Percentiles rank a stretch among this genome's conserved stretches.
phyloP scores from a whole-genome alignment of 2,329 filamentous ascomycete species.

The Aspergillus unguis region DNA sequence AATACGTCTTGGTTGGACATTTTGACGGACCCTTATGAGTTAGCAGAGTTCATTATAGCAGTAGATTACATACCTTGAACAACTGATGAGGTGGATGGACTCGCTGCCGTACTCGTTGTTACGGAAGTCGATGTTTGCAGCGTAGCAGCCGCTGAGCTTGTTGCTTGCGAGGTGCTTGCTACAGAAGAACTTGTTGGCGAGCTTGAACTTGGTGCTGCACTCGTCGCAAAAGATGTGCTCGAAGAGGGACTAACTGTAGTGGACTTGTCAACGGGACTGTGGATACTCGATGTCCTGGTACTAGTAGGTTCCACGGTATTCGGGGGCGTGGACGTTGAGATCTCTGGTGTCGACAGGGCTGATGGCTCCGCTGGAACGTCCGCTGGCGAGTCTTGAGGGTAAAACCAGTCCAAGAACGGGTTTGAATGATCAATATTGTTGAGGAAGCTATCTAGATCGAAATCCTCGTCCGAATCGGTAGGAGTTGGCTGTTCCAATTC shows the following conservation, averaged over 20 bases:
- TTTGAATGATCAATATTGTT: constrained; percentile 15
- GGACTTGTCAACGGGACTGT: neutral
- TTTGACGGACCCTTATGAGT: constrained; percentile 6
- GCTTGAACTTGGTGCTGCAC: too few relatives aligned
- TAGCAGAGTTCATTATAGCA: neutral
- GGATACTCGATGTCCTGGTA: neutral
- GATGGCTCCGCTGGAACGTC: constrained; percentile 2
- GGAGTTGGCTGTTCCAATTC: constrained; percentile 28
- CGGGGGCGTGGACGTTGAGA: neutral
- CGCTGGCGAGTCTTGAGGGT: constrained; percentile 2
- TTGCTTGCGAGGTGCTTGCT: too few relatives aligned
- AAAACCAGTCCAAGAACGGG: constrained; percentile 10
- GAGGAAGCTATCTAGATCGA: constrained; percentile 18
- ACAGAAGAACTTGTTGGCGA: too few relatives aligned
- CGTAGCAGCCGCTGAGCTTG: neutral
- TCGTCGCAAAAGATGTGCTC: neutral
- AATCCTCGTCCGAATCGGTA: constrained; percentile 2
- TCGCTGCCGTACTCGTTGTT: neutral
- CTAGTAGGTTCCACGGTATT: neutral
- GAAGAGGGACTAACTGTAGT: neutral
- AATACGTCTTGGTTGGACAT: constrained; percentile 44
- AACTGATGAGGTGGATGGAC: neutral
- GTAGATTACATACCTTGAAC: constrained; percentile 7
- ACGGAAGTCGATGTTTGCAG: neutral
- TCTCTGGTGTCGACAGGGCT: neutral